Evolutionary conservation across 2,329 filamentous ascomycete species (phyloP).

Genomic region (Rutstroemia sp.): DNA sequence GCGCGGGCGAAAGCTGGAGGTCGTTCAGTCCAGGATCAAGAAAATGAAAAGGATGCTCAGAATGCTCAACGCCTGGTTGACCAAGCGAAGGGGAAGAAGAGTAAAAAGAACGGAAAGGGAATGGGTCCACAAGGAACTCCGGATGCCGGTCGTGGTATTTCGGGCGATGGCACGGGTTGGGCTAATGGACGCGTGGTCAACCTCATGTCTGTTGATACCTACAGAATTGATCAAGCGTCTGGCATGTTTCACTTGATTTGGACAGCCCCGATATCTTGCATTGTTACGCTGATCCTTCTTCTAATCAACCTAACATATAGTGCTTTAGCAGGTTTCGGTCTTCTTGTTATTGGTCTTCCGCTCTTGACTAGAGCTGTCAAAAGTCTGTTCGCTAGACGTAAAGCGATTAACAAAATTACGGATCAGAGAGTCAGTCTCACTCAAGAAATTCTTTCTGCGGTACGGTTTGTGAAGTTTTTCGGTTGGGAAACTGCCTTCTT

Average conservation of each 20-base stretch:
- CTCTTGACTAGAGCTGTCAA: conserved; percentile 71
- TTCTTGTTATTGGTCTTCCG: conserved; percentile 73
- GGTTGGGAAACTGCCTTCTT: conserved; percentile 91
- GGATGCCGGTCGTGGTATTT: conserved; percentile 40
- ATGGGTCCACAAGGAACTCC: conserved; percentile 35
- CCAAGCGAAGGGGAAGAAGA: conserved; percentile 34
- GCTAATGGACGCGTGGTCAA: conserved; percentile 82
- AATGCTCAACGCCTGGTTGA: conserved; percentile 38
- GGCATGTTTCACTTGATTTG: conserved; percentile 88
- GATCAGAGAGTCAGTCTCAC: conserved; percentile 87
- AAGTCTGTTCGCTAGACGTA: conserved; percentile 66
- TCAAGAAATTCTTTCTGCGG: conserved; percentile 84
- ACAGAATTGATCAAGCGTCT: conserved; percentile 81
- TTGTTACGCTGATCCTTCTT: conserved; percentile 73
- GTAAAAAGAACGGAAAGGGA: conserved; percentile 36
- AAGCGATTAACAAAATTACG: conserved; percentile 83
- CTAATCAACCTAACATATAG: conserved; percentile 85
- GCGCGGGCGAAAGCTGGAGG: conserved; percentile 83
- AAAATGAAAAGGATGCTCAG: conserved; percentile 22
- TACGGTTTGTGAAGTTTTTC: conserved; percentile 94
- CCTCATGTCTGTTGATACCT: conserved; percentile 91
- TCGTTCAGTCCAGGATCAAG: conserved; percentile 34
- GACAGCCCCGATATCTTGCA: conserved; percentile 72
- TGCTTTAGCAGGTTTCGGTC: conserved; percentile 77
- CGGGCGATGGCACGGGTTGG: conserved; percentile 75